Base-by-base conservation (phyloP, 768 basidiomycete genomes). In the Leccinum boreale region DNA sequence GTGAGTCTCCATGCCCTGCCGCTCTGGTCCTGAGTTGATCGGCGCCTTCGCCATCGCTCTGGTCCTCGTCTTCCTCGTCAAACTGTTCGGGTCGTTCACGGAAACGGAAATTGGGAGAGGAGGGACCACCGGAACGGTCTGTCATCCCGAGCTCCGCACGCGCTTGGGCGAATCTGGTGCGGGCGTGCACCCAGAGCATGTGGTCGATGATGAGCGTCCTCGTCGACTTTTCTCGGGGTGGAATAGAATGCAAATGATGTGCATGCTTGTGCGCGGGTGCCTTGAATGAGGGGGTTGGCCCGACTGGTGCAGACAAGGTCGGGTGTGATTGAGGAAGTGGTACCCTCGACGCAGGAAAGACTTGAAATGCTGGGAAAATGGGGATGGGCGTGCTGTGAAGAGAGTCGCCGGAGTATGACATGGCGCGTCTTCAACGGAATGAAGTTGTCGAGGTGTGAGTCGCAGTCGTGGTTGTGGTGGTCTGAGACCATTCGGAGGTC, bases 231-330 rank as follows among this genome's bases (percentile, higher is more conserved):
- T 94, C 91, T 39, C 89, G 76, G 3, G 90, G 92, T 3, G 91
- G 91, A 31, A 94, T 92, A 2, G 89, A 85, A 68, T 94, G 91
- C 2, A 93, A 74, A 68, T 93, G 90, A 69, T 93, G 92, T 0
- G 91, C 91, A 78, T 92, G 90, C 63, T 87, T 90, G 73, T 93
- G 92, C 1, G 92, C 91, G 8, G 89, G 88, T 2, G 88, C 83
- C 60, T 78, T 81, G 75, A 87, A 89, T 0, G 79, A 59, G 4
- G 39, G 39, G 3, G n/a, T n/a, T 10, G 39, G 3, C 15, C 9
- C 39, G 5, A 9, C 47, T 17, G 61, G 59, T 24, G 55, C 48
- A 15, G 71, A 56, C 2, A 70, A 55, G 3, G 62, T 58, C 17
- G 58, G 35, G 19, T 58, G 67, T 2, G 61, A 42, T 50, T 57